phyloP scores from a whole-genome alignment of 2,329 filamentous ascomycete genomes.

The Epichloe sylvatica region DNA sequence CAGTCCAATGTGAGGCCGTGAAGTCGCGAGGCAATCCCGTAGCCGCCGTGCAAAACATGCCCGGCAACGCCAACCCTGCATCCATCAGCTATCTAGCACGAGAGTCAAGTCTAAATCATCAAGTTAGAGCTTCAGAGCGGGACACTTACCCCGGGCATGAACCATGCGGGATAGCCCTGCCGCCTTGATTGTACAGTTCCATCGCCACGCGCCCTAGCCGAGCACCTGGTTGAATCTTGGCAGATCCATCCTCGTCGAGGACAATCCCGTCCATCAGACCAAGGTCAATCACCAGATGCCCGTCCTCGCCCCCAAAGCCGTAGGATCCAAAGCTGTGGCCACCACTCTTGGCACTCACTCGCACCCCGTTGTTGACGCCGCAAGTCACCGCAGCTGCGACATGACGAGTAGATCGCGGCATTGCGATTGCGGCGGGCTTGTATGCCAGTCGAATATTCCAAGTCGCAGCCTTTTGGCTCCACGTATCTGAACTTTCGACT shows the following conservation, averaged over 20 bases:
- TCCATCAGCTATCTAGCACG: conserved; percentile 23
- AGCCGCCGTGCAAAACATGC: conserved; percentile 42
- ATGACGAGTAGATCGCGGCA: not conserved
- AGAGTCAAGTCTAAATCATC: conserved; percentile 11
- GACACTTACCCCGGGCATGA: not conserved
- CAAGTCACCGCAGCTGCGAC: not conserved
- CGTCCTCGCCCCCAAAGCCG: not conserved
- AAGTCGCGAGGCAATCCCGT: conserved; percentile 40
- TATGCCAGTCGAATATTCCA: not conserved
- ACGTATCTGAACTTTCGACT: not conserved
- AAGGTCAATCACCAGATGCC: conserved; percentile 37
- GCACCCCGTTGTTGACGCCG: not conserved
- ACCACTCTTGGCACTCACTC: not conserved
- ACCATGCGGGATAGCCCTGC: not conserved
- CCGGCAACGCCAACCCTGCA: conserved; percentile 50
- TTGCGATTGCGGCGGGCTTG: not conserved
- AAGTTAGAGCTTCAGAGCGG: not conserved
- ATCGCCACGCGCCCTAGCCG: conserved; percentile 27
- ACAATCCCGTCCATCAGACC: not conserved
- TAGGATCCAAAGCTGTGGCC: conserved; percentile 1
- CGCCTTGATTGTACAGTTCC: conserved; percentile 14
- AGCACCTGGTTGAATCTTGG: not conserved
- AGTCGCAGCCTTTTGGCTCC: not conserved
- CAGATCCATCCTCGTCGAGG: not conserved
- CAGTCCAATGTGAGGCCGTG: conserved; percentile 38